These are phyloP conservation scores for Penicillium fimorum DNA, from an alignment of 495 filamentous ascomycete species.

Conservation along the genomic window DNA sequence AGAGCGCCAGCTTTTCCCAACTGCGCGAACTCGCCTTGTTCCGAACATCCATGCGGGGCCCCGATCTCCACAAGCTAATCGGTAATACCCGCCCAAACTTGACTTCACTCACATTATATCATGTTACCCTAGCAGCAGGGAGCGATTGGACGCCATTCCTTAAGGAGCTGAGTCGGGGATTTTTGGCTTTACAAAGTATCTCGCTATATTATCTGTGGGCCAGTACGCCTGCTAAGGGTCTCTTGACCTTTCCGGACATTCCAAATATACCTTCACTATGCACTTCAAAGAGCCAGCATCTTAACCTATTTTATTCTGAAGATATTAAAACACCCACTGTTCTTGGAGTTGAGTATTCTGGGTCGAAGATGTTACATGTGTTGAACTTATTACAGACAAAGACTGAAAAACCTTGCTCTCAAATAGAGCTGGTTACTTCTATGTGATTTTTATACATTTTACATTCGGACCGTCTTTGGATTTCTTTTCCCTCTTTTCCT, in stretches of 20 bases:
- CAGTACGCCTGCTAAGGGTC: constrained; percentile 16
- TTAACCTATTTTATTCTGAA: constrained; percentile 25
- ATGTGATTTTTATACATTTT: background rate
- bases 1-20: constrained; percentile 18
- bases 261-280: constrained; percentile 13
- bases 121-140: constrained; percentile 20
- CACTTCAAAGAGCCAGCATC: constrained; percentile 9
- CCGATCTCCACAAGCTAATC: constrained; percentile 23
- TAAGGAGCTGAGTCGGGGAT: constrained; percentile 14
- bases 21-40: constrained; percentile 27
- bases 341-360: constrained; percentile 29
- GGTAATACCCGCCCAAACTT: constrained; percentile 14
- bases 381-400: constrained; percentile 19
- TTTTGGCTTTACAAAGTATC: constrained; percentile 14
- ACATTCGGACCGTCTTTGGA: background rate
- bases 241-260: constrained; percentile 25
- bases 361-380: constrained; percentile 22
- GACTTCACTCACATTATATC: constrained; percentile 20
- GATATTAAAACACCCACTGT: constrained; percentile 17
- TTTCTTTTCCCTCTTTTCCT: background rate
- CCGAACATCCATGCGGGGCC: constrained; percentile 17
- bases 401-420: background rate
- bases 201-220: constrained; percentile 30
- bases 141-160: constrained; percentile 21
- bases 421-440: background rate